Percentiles rank a stretch among this genome's conserved stretches.
Evolutionary conservation across 495 filamentous ascomycete genomes (phyloP).

Genomic region (Xylaria bambusicola): DNA sequence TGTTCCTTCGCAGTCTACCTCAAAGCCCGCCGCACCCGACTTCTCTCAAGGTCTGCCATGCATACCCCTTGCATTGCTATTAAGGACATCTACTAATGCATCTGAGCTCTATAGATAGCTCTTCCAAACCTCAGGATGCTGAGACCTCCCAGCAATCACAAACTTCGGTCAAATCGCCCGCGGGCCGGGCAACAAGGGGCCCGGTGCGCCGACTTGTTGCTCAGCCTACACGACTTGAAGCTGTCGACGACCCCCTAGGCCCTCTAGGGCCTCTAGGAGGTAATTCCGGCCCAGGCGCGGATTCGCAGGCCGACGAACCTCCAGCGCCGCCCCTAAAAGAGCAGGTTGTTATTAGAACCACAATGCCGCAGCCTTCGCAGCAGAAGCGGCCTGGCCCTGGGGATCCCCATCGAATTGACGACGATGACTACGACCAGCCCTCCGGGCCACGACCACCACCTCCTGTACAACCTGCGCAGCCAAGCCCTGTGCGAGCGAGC

Average conservation of each 20-base stretch:
- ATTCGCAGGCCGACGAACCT: slow-evolving; percentile 61
- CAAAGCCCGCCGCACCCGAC: slow-evolving; percentile 33
- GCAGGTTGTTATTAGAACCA: slow-evolving; percentile 60
- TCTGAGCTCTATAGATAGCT: slow-evolving; percentile 18
- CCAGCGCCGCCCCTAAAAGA: slow-evolving; percentile 91
- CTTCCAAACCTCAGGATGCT: slow-evolving; percentile 25
- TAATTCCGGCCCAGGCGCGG: slow-evolving; percentile 39
- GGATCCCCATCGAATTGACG: slow-evolving; percentile 59
- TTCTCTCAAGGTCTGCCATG: slow-evolving; percentile 14
- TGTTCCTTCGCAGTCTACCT: slow-evolving; percentile 57
- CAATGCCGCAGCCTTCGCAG: slow-evolving; percentile 38
- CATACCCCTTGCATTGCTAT: slow-evolving; percentile 22
- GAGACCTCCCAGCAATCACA: slow-evolving; percentile 31
- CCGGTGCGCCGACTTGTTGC: slow-evolving; percentile 69
- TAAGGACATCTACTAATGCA: slow-evolving; percentile 36
- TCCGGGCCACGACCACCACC: slow-evolving; percentile 66
- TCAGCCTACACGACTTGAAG: slow-evolving; percentile 81
- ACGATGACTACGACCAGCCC: slow-evolving; percentile 42
- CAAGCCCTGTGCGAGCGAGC: slow-evolving; percentile 56
- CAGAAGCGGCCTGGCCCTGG: slow-evolving; percentile 55
- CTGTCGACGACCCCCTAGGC: slow-evolving; percentile 80
- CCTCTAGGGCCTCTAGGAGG: slow-evolving; percentile 82
- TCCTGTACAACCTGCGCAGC: slow-evolving; percentile 69
- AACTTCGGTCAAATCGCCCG: slow-evolving; percentile 36
- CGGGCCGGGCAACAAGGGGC: slow-evolving; percentile 31